Evolutionary conservation across 2,329 filamentous ascomycete genomes (phyloP), one percentile per base, ranked within the genome.

Genomic region (Xylariomycetidae sp.): DNA sequence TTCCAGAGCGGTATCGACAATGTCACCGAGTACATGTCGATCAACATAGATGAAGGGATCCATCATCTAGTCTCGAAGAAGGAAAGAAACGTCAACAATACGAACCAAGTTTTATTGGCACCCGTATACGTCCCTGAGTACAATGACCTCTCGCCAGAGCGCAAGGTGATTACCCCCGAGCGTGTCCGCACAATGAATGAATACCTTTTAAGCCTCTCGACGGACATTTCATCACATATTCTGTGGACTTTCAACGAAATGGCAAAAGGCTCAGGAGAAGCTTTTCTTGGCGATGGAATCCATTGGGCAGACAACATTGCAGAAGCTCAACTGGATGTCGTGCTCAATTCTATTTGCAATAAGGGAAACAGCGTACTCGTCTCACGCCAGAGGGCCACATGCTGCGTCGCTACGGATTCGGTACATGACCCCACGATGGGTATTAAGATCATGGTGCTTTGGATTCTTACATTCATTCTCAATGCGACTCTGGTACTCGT

Each of bases 321-420:
- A 2, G 57, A 58, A 29, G 57, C 57, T 33, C 69, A 71, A 55
- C 66, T 70, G 11, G 69, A 79, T 45, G 51, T 77, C 13, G 50
- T 74, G 2, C 61, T 80, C 31, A 75, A 74, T 38, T 55, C 67
- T 17, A 66, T 68, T 27, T 80, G 76, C 56, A 79, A 79, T 48
- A 58, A 66, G 36, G 61, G 64, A 18, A n/a, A n/a, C n/a, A n/a
- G n/a, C n/a, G n/a, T n/a, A n/a, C n/a, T n/a, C n/a, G n/a, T n/a
- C n/a, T n/a, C n/a, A n/a, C n/a, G n/a, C n/a, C n/a, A n/a, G n/a
- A n/a, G n/a, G n/a, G n/a, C n/a, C n/a, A 74, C 72, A 3, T 80
- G 75, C 50, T 79, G 74, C 45, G 64, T 59, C 29, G 56, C 55
- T 9, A 70, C 74, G 45, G 58, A 56, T 4, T 58, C 54, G 16